Percentiles rank a stretch among this genome's conserved stretches.
Conservation (phyloP, 345 rosid species). For the Stellera chamaejasme region DNA sequence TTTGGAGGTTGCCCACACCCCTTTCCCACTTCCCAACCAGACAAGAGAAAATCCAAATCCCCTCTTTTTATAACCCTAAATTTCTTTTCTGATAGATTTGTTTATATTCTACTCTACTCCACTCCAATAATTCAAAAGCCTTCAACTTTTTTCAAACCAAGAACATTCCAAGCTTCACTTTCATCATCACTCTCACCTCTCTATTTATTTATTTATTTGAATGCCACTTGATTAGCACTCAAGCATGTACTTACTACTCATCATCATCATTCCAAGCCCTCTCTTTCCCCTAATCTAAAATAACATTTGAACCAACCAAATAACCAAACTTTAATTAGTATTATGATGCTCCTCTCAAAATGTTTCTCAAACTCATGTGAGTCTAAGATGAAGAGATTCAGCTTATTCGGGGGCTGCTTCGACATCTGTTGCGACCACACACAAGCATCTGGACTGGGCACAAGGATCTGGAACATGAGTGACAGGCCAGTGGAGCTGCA, state of each 20-base stretch:
- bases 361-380: too few relatives aligned
- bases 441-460: constrained; percentile 38
- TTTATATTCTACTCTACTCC: constrained; percentile 15
- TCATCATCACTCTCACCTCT: too few relatives aligned
- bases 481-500: constrained; percentile 71
- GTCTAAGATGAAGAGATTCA: constrained; percentile 33
- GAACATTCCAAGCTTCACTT: constrained; percentile 4
- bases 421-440: constrained; percentile 66
- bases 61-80: constrained; percentile 7
- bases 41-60: constrained; percentile 14
- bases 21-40: constrained; percentile 13
- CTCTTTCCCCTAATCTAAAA: too few relatives aligned
- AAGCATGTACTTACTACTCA: too few relatives aligned
- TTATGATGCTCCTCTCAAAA: too few relatives aligned
- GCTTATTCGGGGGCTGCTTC: constrained; percentile 49
- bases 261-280: too few relatives aligned
- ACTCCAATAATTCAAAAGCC: constrained; percentile 14
- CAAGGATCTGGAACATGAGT: constrained; percentile 70
- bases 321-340: too few relatives aligned
- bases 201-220: too few relatives aligned
- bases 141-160: constrained; percentile 8
- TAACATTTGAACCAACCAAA: too few relatives aligned
- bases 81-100: constrained; percentile 19
- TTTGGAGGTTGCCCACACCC: background rate
- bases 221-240: too few relatives aligned